A percentile compares a stretch with the other conserved stretches of the same genome.
phyloP scores from a whole-genome alignment of 1,139 yeast genomes.

The Candida anutae region DNA sequence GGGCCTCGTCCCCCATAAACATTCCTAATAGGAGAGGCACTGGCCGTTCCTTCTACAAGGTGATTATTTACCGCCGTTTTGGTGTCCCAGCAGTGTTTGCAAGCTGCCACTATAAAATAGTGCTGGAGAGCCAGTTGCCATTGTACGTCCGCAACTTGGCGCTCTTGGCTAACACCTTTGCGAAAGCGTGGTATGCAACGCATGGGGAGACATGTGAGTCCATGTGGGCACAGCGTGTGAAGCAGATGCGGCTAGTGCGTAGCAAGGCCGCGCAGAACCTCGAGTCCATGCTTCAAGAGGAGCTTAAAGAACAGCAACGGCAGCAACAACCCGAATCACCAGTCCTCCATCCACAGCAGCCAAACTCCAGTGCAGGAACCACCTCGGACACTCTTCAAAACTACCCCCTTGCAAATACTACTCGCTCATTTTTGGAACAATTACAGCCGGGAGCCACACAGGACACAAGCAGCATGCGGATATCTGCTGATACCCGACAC shows the following conservation, averaged over 20 bases:
- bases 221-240: conserved; percentile 62
- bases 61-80: conserved; percentile 53
- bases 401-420: too few species aligned
- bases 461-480: too few species aligned
- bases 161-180: conserved; percentile 62
- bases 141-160: conserved; percentile 60
- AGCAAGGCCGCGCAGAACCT: conserved; percentile 32
- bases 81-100: conserved; percentile 77
- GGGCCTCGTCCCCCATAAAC: not conserved
- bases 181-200: conserved; percentile 61
- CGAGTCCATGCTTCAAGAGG: conserved; percentile 17
- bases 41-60: conserved; percentile 42
- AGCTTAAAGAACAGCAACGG: conserved; percentile 2
- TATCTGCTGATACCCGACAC: too few species aligned
- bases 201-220: conserved; percentile 44
- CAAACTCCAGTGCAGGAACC: too few species aligned
- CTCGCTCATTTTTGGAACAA: too few species aligned
- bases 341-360: too few species aligned
- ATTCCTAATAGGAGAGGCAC: too few species aligned
- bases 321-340: too few species aligned
- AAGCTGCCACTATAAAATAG: conserved; percentile 65
- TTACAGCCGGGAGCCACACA: too few species aligned
- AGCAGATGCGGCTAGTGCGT: conserved; percentile 45
- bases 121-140: conserved; percentile 54
- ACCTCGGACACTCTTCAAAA: too few species aligned